Conservation (phyloP, 352 stramenopile genomes). For the Phytopythium aichiense region DNA sequence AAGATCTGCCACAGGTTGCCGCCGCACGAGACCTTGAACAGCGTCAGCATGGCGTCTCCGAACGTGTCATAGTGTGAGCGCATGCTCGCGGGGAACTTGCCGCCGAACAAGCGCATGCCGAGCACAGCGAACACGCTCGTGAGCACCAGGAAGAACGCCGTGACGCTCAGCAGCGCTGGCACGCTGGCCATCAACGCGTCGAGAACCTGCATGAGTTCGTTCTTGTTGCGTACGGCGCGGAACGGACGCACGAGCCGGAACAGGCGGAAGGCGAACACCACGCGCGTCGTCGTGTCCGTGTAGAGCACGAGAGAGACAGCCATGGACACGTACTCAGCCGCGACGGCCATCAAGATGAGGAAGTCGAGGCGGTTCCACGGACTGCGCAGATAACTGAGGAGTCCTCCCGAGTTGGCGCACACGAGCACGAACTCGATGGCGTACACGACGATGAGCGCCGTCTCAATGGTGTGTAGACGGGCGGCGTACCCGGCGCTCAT, state of each 20-base stretch:
- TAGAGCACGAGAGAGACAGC: constrained; percentile 52
- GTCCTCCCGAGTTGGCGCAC: constrained; percentile 41
- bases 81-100: constrained; percentile 67
- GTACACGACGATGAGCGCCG: constrained; percentile 70
- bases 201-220: constrained; percentile 64
- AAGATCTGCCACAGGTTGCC: constrained; percentile 83
- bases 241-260: constrained; percentile 79
- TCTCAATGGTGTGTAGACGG: constrained; percentile 58
- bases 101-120: constrained; percentile 79
- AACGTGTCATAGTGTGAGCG: constrained; percentile 83
- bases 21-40: constrained; percentile 85
- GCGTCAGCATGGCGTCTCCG: constrained; percentile 73
- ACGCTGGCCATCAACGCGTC: constrained; percentile 67
- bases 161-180: constrained; percentile 61
- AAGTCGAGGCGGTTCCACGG: constrained; percentile 83
- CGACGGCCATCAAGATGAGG: constrained; percentile 54
- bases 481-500: constrained; percentile 55
- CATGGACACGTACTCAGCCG: constrained; percentile 66
- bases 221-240: constrained; percentile 70
- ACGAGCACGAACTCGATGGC: constrained; percentile 63
- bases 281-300: constrained; percentile 59
- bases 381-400: constrained; percentile 68
- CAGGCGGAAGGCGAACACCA: constrained; percentile 74
- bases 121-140: constrained; percentile 82
- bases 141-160: constrained; percentile 53